Conservation (phyloP, 352 stramenopile species). For the Phytophthora meadii region DNA sequence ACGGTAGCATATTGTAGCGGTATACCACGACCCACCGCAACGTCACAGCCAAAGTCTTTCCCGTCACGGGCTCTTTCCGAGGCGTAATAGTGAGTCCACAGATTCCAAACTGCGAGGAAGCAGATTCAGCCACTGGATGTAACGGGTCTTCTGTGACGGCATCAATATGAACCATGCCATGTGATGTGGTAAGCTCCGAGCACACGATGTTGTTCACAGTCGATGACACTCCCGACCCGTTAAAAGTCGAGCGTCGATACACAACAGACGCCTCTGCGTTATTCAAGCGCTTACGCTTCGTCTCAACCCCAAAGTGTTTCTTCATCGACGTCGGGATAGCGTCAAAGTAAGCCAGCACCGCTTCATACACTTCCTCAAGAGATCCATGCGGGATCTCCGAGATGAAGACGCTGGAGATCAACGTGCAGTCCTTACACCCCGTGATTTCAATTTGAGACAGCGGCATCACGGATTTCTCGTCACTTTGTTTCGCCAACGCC, state of each 20-base stretch:
- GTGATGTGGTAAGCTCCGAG: constrained; percentile 17
- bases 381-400: constrained; percentile 44
- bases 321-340: constrained; percentile 35
- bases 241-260: constrained; percentile 33
- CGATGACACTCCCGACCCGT: constrained; percentile 17
- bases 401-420: constrained; percentile 46
- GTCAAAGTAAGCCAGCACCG: constrained; percentile 35
- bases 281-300: constrained; percentile 28
- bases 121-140: constrained; percentile 18
- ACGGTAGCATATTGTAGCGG: constrained; percentile 41
- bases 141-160: constrained; percentile 31
- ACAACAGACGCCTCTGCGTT: constrained; percentile 16
- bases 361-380: constrained; percentile 32
- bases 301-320: constrained; percentile 31
- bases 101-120: constrained; percentile 29
- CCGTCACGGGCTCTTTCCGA: constrained; percentile 22
- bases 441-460: constrained; percentile 43
- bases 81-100: constrained; percentile 37
- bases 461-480: constrained; percentile 24
- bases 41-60: constrained; percentile 22
- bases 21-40: constrained; percentile 36
- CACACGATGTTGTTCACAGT: constrained; percentile 39
- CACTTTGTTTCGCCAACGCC: constrained; percentile 6
- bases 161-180: constrained; percentile 43
- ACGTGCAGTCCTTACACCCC: constrained; percentile 32